Base-by-base conservation (phyloP, 1,284 basidiomycete genomes). In the Quambalaria eucalypti region DNA sequence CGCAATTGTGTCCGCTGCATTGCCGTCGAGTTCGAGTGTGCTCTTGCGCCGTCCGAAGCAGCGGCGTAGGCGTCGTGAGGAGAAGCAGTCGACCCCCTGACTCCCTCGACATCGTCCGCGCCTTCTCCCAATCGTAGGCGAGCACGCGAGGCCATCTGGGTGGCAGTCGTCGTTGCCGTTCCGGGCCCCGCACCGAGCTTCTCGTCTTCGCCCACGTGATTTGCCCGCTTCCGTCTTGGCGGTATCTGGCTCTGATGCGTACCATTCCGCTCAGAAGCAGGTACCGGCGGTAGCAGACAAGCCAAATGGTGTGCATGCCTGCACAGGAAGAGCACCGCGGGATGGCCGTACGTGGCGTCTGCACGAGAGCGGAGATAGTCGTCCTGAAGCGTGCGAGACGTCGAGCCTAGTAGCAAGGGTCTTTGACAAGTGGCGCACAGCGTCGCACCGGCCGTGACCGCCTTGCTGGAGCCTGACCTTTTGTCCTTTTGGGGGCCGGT, bases 311-410 rank as follows among this genome's bases (percentile, higher is more conserved):
- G 60, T 2, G 62, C 57, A 51, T 74, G 71, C 26, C 62, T 58
- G 52, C 72, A 74, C 12, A 74, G 57, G 42, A 68, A 74, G 12
- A 74, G 40, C 19, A 71, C 57, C n/a, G 56, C 53, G 4, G 36
- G 4, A 3, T 14, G 16, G 36, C 16, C 16, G 36, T 14, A 39
- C 16, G 36, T n/a, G 36, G 36, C 36, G 16, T 14, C 36, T 21
- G 36, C n/a, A n/a, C n/a, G n/a, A n/a, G n/a, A n/a, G n/a, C n/a
- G n/a, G n/a, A n/a, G n/a, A n/a, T n/a, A n/a, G n/a, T n/a, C n/a
- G n/a, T n/a, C n/a, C 36, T 12, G 36, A 39, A 5, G 36, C 36
- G 36, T 21, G 16, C 36, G 36, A 39, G 36, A 21, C 5, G 36
- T 39, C 36, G 4, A 39, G 36, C 10, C 16, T 21, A n/a, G 36